Base-by-base conservation (phyloP, 139 green algal species). In the Gonium pectorale region DNA sequence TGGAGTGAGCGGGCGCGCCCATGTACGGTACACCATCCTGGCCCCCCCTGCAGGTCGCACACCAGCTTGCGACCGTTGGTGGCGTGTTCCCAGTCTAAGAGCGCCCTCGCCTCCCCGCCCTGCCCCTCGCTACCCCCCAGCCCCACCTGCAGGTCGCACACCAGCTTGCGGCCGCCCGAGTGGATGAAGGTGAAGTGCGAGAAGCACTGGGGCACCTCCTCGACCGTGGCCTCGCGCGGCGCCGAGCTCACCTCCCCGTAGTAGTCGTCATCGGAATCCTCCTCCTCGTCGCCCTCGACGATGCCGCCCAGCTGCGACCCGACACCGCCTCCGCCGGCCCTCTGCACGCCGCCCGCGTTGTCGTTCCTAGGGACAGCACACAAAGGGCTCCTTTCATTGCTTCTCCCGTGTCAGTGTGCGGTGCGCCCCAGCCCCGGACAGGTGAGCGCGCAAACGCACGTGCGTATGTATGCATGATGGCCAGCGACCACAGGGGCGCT, bases 61-160 rank as follows among this genome's bases (percentile, higher is more conserved):
- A 91, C 88, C 59, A 91, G 73, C 77, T 88, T 89, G 66, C 33
- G 46, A 24, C 88, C 80, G 13, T n/a, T 29, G 21, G 84, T n/a
- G n/a, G n/a, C n/a, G n/a, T n/a, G n/a, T n/a, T n/a, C n/a, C n/a
- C n/a, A n/a, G n/a, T n/a, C n/a, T n/a, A n/a, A n/a, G n/a, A n/a
- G n/a, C n/a, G n/a, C n/a, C n/a, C n/a, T n/a, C n/a, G n/a, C n/a
- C n/a, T n/a, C n/a, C n/a, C 27, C 56, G n/a, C n/a, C n/a, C n/a
- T n/a, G n/a, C n/a, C n/a, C n/a, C n/a, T n/a, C n/a, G n/a, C n/a
- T n/a, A n/a, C n/a, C n/a, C n/a, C n/a, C n/a, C n/a, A n/a, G 43
- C 37, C 69, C 31, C n/a, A 87, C 81, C 81, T 91, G 88, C 38
- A 91, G 52, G 73, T 91, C 88, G 67, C 88, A 91, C 63, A 91